Base-by-base conservation (phyloP, 2,329 filamentous ascomycete genomes). In the Elsinoe perseae region DNA sequence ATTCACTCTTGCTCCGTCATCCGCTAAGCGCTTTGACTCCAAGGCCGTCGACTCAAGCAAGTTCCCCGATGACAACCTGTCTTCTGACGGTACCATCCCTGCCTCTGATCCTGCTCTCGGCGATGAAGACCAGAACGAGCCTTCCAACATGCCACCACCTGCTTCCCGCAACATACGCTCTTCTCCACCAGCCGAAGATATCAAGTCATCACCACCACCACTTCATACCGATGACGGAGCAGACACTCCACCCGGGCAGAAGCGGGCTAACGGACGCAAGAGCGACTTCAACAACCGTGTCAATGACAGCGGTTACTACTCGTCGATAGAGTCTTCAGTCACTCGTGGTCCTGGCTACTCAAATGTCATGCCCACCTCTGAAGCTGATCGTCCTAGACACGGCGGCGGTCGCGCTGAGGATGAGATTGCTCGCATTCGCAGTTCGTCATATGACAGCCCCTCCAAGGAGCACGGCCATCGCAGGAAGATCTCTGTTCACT, bases 261-360 rank as follows among this genome's bases (percentile, higher is more conserved):
- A 87, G n/a, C 79, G 79, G 42, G 77, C 74, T 28, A 83, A 56
- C 25, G 65, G 82, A 53, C 81, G 83, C 36, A 84, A 85, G 62
- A 89, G 88, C 72, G 85, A 87, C 62, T 92, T 89, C 69, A 82
- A 87, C 64, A 81, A 81, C 27, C 85, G 86, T 10, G 85, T 95
- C 76, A 89, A 87, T 65, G 93, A 98, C 71, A 97, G 92, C 68
- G 93, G 93, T 38, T 98, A 97, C 71, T 95, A 95, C 68, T 97
- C 93, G 1, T 96, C 91, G 0, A 79, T 97, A 16, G 91, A 96
- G 64, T 97, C 93, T 2, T 97, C 93, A 0, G 89, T 80, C 12
- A 80, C 89, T 68, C 82, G 92, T 58, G 84, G 86, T 48, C 65
- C 64, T n/a, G 60, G 63, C n/a, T 62, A 65, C 48, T 38, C 56